phyloP scores from a whole-genome alignment of 805 yeast species.

The Kazachstania kunashirensis region DNA sequence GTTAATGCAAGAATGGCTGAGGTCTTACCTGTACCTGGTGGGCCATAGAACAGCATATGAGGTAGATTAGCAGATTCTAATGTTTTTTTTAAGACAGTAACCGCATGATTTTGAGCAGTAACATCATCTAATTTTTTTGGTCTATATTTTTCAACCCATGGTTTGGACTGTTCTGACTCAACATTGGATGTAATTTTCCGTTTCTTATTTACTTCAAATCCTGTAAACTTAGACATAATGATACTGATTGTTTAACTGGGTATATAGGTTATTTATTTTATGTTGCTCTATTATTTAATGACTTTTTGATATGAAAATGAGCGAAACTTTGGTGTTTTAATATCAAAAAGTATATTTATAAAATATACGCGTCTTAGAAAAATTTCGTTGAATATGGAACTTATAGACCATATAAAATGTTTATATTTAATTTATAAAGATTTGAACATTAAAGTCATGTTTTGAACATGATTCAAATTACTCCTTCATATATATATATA shows the following conservation, averaged over 20 bases:
- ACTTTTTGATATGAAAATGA: too few relatives aligned
- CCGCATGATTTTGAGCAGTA: conserved; percentile 85
- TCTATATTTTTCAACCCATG: conserved; percentile 94
- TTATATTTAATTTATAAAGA: too few relatives aligned
- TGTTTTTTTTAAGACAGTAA: conserved; percentile 70
- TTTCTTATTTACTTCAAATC: conserved; percentile 22
- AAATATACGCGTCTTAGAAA: too few relatives aligned
- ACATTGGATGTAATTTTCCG: conserved; percentile 17
- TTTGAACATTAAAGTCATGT: too few relatives aligned
- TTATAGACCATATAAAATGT: too few relatives aligned
- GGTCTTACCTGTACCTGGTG: conserved; percentile 91
- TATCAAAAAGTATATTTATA: too few relatives aligned
- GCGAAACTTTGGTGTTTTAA: too few relatives aligned
- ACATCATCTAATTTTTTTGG: conserved; percentile 83
- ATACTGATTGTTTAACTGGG: too few relatives aligned
- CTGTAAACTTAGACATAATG: conserved; percentile 11
- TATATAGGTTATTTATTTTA: too few relatives aligned
- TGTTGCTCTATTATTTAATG: too few relatives aligned
- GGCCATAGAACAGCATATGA: conserved; percentile 86
- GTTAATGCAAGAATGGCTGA: conserved; percentile 81
- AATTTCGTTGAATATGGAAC: too few relatives aligned
- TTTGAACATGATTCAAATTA: too few relatives aligned
- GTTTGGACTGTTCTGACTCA: conserved; percentile 32
- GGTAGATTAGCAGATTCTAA: conserved; percentile 76
- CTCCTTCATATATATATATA: neutral